These are phyloP conservation scores for Odontarrhena argentea DNA, from an alignment of 345 rosid species.

Conservation along the genomic window DNA sequence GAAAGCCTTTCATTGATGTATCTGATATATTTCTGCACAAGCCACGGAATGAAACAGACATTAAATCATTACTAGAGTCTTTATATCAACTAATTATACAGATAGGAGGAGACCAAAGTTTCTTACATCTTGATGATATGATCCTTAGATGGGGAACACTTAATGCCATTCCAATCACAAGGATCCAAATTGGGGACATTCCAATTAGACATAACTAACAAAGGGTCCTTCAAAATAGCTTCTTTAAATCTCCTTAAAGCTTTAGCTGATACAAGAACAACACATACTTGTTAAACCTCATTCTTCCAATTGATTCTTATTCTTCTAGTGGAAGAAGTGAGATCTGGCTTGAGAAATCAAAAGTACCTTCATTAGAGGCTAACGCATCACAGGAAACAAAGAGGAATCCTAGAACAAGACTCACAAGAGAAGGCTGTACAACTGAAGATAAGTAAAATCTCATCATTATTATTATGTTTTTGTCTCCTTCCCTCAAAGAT, in stretches of 20 bases:
- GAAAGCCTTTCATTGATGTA: constrained; percentile 69
- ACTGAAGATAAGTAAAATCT: constrained; percentile 12
- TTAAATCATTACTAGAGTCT: background rate
- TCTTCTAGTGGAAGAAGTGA: constrained; percentile 16
- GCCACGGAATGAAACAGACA: constrained; percentile 8
- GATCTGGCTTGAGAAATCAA: constrained; percentile 47
- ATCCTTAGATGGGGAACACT: constrained; percentile 55
- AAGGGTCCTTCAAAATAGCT: constrained; percentile 82
- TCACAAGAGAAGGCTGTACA: constrained; percentile 42
- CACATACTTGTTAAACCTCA: background rate
- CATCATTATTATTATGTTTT: background rate
- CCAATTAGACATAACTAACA: constrained; percentile 75
- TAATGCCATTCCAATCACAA: constrained; percentile 79
- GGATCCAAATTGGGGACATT: constrained; percentile 70
- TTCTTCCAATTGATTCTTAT: background rate
- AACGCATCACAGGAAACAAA: constrained; percentile 54
- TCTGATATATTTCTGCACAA: constrained; percentile 73
- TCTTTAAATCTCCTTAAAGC: constrained; percentile 77
- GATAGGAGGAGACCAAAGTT: constrained; percentile 6
- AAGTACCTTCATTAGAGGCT: constrained; percentile 66
- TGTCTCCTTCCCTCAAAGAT: background rate
- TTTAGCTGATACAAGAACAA: constrained; percentile 47
- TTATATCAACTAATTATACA: background rate
- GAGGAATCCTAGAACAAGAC: constrained; percentile 45
- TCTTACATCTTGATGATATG: constrained; percentile 84